phyloP scores from a whole-genome alignment of 2,329 filamentous ascomycete genomes.

The Pseudogymnoascus sp. region DNA sequence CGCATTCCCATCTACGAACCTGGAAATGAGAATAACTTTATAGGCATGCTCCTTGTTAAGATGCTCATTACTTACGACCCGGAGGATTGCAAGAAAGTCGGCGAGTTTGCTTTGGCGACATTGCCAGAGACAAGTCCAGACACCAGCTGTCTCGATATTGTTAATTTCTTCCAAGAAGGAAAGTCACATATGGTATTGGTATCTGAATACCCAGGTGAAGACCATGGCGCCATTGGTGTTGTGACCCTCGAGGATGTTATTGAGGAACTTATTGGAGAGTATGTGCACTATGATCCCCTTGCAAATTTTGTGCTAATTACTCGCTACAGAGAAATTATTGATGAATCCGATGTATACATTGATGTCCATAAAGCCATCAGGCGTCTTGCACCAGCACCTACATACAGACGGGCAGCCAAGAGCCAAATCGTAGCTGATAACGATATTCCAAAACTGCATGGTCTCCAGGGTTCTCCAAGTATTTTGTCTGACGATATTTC shows the following conservation, averaged over 20 bases:
- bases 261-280: conserved; percentile 97
- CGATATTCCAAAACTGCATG: conserved; percentile 28
- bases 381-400: conserved; percentile 63
- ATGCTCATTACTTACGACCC: conserved; percentile 98
- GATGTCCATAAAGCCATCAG: conserved; percentile 98
- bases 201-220: conserved; percentile 79
- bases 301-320: conserved; percentile 20
- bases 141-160: conserved; percentile 94
- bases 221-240: conserved; percentile 82
- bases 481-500: neutral
- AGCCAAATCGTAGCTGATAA: conserved; percentile 42
- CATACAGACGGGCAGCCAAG: conserved; percentile 28
- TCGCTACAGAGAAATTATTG: conserved; percentile 77
- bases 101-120: conserved; percentile 86
- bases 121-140: conserved; percentile 90
- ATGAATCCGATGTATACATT: conserved; percentile 96
- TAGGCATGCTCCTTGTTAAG: conserved; percentile 97
- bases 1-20: conserved; percentile 89
- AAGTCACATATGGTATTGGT: conserved; percentile 99
- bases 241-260: conserved; percentile 97
- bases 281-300: conserved; percentile 33
- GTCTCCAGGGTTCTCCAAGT: conserved; percentile 10
- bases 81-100: conserved; percentile 77
- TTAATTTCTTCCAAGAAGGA: conserved; percentile 99
- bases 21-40: conserved; percentile 76